Evolutionary conservation across 352 stramenopile genomes (phyloP).

Genomic region (Globisporangium uncinulatum): DNA sequence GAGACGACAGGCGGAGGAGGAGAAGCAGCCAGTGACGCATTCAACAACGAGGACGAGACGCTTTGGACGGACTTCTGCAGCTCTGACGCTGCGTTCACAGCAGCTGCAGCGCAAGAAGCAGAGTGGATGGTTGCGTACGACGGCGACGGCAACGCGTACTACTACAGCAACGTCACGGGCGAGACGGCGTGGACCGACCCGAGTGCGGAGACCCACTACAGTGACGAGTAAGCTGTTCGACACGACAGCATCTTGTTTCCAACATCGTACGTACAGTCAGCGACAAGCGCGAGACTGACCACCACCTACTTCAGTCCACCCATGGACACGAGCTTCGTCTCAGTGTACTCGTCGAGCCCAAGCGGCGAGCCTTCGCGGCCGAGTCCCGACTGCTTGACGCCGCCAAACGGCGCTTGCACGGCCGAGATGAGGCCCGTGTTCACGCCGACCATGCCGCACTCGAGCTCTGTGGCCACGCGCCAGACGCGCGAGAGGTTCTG

Average conservation of each 20-base stretch:
- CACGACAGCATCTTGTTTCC: neutral
- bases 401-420: constrained; percentile 86
- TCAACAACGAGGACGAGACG: constrained; percentile 35
- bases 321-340: constrained; percentile 95
- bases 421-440: constrained; percentile 90
- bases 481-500: constrained; percentile 86
- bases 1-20: neutral
- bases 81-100: too few relatives aligned
- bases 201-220: neutral
- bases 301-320: constrained; percentile 42
- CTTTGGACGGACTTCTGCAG: constrained; percentile 17
- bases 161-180: constrained; percentile 32
- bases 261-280: neutral
- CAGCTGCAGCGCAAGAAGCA: constrained; percentile 19
- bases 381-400: constrained; percentile 86
- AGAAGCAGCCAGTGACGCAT: constrained; percentile 10
- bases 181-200: constrained; percentile 29
- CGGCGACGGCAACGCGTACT: constrained; percentile 25
- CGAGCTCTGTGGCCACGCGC: constrained; percentile 80
- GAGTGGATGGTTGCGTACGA: constrained; percentile 11
- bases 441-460: constrained; percentile 93
- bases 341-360: constrained; percentile 94
- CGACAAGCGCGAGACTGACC: neutral
- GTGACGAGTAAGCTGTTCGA: neutral
- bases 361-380: constrained; percentile 86